phyloP scores from a whole-genome alignment of 2,329 filamentous ascomycete genomes.

The Penicillium sp. region DNA sequence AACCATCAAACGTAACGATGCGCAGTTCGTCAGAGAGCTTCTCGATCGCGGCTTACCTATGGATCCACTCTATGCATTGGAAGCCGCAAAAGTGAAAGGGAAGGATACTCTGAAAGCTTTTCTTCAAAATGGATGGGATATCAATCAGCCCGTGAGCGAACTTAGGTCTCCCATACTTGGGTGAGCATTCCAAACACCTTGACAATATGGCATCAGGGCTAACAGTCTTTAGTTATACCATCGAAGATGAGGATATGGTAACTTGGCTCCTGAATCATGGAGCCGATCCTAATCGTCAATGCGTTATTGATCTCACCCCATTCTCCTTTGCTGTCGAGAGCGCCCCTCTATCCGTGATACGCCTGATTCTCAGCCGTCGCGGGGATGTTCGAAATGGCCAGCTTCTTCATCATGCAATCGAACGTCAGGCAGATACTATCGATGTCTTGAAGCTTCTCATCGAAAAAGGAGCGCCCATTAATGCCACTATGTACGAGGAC shows the following conservation, averaged over 20 bases:
- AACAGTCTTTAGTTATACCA: conserved; percentile 14
- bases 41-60: conserved; percentile 18
- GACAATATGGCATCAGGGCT: neutral
- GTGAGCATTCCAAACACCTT: conserved; percentile 15
- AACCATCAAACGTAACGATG: conserved; percentile 18
- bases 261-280: conserved; percentile 28
- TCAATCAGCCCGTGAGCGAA: conserved; percentile 22
- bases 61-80: conserved; percentile 15
- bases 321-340: conserved; percentile 23
- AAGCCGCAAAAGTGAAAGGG: conserved; percentile 12
- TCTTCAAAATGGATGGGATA: conserved; percentile 22
- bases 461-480: conserved; percentile 17
- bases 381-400: conserved; percentile 22
- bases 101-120: conserved; percentile 14
- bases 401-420: conserved; percentile 23
- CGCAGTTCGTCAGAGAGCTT: conserved; percentile 17
- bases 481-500: conserved; percentile 22
- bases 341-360: conserved; percentile 19
- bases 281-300: conserved; percentile 28
- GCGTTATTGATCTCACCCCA: conserved; percentile 23
- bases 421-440: conserved; percentile 15
- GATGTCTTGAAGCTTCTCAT: conserved; percentile 19
- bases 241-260: conserved; percentile 23
- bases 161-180: conserved; percentile 20
- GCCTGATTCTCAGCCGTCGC: conserved; percentile 19